These are phyloP conservation scores for Amphirosellinia nigrospora DNA, from an alignment of 495 filamentous ascomycete species.

Conservation along the genomic window DNA sequence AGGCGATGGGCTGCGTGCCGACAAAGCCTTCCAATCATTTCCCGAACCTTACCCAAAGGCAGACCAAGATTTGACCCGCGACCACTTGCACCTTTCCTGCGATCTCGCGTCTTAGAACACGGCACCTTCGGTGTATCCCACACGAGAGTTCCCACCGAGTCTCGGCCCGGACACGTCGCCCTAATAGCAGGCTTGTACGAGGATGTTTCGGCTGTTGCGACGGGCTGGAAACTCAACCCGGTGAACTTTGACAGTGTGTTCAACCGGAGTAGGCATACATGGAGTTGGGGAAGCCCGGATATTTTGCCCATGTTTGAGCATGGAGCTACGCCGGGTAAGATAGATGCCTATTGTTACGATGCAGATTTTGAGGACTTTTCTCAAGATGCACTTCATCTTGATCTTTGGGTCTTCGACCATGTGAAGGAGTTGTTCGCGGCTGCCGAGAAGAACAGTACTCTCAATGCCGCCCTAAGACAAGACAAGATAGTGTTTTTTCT, in stretches of 20 bases:
- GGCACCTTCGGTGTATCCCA: slow-evolving; percentile 99
- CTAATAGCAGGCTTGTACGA: slow-evolving; percentile 98
- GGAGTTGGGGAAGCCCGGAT: slow-evolving; percentile 99
- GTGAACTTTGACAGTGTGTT: slow-evolving; percentile 99
- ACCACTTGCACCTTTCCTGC: slow-evolving; percentile 90
- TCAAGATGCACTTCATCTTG: slow-evolving; percentile 75
- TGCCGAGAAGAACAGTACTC: slow-evolving; percentile 75
- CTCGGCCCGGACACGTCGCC: slow-evolving; percentile 94
- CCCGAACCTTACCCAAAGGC: slow-evolving; percentile 81
- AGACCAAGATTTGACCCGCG: slow-evolving; percentile 63
- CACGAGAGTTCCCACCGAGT: slow-evolving; percentile 97
- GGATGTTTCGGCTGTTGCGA: slow-evolving; percentile 96
- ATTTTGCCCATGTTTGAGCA: slow-evolving; percentile 97
- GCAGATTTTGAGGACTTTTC: slow-evolving; percentile 92
- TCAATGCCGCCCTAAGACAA: slow-evolving; percentile 74
- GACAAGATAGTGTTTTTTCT: slow-evolving; percentile 96
- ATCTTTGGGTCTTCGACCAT: slow-evolving; percentile 95
- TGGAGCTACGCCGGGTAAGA: slow-evolving; percentile 83
- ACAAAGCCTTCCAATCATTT: slow-evolving; percentile 96
- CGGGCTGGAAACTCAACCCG: slow-evolving; percentile 98
- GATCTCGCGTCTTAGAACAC: slow-evolving; percentile 81
- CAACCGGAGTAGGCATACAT: slow-evolving; percentile 94
- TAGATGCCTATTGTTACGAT: slow-evolving; percentile 83
- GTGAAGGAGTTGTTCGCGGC: slow-evolving; percentile 85
- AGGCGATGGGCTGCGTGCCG: slow-evolving; percentile 94